Evolutionary conservation across 805 yeast species (phyloP), one percentile per base, ranked within the genome.

Genomic region (Wickerhamiella hasegawae): DNA sequence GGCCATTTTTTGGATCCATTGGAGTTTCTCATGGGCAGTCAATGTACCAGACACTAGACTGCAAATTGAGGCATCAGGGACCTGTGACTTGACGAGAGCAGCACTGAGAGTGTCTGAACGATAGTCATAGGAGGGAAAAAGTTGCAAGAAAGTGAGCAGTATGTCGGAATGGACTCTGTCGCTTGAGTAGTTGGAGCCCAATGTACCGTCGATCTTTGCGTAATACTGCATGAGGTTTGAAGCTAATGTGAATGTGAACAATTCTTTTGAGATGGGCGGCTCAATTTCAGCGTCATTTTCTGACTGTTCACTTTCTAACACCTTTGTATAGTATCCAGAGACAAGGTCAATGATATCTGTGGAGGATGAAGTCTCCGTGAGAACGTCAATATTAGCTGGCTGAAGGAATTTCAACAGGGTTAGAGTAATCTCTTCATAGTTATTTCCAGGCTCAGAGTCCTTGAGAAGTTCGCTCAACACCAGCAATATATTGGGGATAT

Each of bases 401-500:
- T 25, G 28, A 6, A 25, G 28, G 6, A 25, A 12, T 12, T 6
- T 25, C 5, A 12, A 5, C 6, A 25, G 28, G 11, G 6, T 6
- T n/a, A 8, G 14, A 6, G 14, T 16, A 6, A 25, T n/a, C 8
- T 12, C 14, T 12, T 25, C 28, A 25, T 25, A 25, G 28, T 16
- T n/a, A 6, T 6, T 16, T 5, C 28, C 14, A n/a, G n/a, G n/a
- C n/a, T n/a, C n/a, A n/a, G n/a, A n/a, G 29, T 19, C 30, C 31
- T 18, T 18, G 18, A 21, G 21, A 6, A 21, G n/a, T 12, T 26
- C 25, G 20, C 40, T 25, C 3, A 49, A 34, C 19, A 42, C 42
- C 19, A 82, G 45, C 1, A 84, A 51, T 1, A 79, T 65, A 29
- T 82, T 54, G 0, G 97, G 96, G 5, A 79, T 58, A 50, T 87